Conservation (phyloP, 208 protist genomes). For the Herpetomonas tarakana region DNA sequence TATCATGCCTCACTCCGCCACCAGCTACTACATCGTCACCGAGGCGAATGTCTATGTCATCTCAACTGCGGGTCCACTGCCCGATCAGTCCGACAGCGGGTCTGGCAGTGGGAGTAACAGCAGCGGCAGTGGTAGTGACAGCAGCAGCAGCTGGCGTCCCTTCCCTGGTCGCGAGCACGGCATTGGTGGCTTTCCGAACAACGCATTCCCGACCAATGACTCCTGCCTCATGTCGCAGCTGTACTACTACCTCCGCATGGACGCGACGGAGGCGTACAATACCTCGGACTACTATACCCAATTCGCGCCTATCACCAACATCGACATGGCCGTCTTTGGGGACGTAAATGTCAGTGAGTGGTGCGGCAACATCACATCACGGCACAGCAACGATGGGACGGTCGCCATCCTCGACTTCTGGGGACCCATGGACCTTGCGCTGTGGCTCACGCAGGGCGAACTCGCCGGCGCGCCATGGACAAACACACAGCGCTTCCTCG, state of each 20-base stretch:
- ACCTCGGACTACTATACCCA: constrained; percentile 45
- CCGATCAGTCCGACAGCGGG: neutral
- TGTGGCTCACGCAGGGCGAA: constrained; percentile 10
- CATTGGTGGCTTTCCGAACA: constrained; percentile 33
- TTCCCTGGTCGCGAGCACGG: constrained; percentile 6
- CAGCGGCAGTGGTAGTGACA: constrained; percentile 1
- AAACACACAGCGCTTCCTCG: constrained; percentile 35
- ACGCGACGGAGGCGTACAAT: constrained; percentile 32
- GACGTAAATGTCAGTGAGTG: constrained; percentile 40
- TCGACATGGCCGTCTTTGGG: constrained; percentile 16
- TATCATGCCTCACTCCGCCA: constrained; percentile 2
- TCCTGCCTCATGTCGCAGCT: constrained; percentile 50
- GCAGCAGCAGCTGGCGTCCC: constrained; percentile 3
- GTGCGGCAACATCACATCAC: constrained; percentile 32
- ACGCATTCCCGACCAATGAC: constrained; percentile 30
- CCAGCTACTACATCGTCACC: constrained; percentile 19
- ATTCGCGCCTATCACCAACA: constrained; percentile 32
- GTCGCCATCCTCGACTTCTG: constrained; percentile 48
- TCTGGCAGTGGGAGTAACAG: neutral
- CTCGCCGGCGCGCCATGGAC: constrained; percentile 33
- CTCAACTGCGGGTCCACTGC: neutral
- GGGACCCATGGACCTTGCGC: constrained; percentile 12
- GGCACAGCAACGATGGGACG: constrained; percentile 30
- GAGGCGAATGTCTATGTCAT: constrained; percentile 13
- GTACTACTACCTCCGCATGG: constrained; percentile 35